Evolutionary conservation across 2,329 filamentous ascomycete genomes (phyloP), one percentile per base, ranked within the genome.

Genomic region (Phyllosticta citribraziliensis): DNA sequence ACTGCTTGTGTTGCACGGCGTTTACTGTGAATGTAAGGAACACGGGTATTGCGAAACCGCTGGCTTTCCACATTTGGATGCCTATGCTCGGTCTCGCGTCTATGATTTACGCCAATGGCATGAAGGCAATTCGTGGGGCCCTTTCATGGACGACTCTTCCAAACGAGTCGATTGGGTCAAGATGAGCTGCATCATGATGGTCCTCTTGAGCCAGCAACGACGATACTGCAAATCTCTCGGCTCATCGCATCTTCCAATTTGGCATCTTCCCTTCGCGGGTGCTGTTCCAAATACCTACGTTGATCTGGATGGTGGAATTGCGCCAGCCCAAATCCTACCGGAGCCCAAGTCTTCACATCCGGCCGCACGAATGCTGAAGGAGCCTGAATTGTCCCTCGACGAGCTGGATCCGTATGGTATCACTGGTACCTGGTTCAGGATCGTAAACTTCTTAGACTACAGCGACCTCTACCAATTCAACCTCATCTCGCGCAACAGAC

Each of bases 151-250:
- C 56, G 88, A 91, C 67, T 83, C 81, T 1, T 80, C 77, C 2
- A 79, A 79, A 58, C 72, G 74, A 5, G 85, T 89, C 0, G 88
- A 93, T 72, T 93, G 89, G 89, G 88, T 92, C 72, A 89, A 88
- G 74, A 75, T 91, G 11, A 88, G 92, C 72, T 85, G 87, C 9
- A 82, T 91, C 59, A 83, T 91, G 78, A 76, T 91, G 3, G 83
- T 87, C 2, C 72, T 92, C 3, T 82, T 81, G 3, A 79, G 82
- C 68, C 91, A 90, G 68, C 77, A 88, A 0, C 63, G 65, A 4
- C 62, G 68, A 14, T 72, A 69, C 57, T 69, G 67, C 58, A 65
- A 67, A 20, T 57, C 67, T 1, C 68, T 68, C 27, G 61, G 67
- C 3, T 65, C 64, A 1, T 61, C 61, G 1, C 70, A 72, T 19